Evolutionary conservation across 108 stramenopile genomes (phyloP).

Genomic region (Nannochloropsis oceanica): DNA sequence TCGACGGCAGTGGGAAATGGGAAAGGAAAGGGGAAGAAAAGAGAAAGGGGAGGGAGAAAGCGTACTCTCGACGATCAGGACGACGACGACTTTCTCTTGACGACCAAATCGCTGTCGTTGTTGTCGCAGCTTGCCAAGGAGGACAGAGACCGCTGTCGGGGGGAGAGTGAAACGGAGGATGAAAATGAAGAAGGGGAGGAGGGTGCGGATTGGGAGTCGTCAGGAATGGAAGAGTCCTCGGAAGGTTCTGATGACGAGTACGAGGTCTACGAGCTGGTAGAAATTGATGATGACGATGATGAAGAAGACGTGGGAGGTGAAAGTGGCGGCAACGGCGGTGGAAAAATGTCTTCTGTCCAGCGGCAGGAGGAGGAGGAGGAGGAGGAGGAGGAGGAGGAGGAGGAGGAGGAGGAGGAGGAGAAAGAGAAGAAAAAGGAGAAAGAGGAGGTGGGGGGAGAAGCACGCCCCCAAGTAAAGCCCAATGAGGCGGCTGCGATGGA

Average conservation of each 20-base stretch:
- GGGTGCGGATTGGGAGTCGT: neutral
- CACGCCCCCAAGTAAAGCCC: too few relatives aligned
- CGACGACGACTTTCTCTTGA: neutral
- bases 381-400: too few relatives aligned
- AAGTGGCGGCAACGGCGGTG: neutral
- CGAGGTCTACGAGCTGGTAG: neutral
- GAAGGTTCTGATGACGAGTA: neutral
- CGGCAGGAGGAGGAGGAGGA: neutral
- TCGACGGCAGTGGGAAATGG: neutral
- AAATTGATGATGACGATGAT: neutral
- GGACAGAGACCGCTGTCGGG: neutral
- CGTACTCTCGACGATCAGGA: neutral
- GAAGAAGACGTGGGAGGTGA: neutral
- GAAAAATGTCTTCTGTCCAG: neutral
- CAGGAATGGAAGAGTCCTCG: neutral
- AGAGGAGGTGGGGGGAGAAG: too few relatives aligned
- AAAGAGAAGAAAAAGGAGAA: neutral
- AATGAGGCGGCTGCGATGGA: too few relatives aligned
- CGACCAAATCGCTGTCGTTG: neutral
- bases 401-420: neutral
- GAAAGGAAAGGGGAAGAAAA: neutral
- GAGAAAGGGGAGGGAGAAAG: neutral
- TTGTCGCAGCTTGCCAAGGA: neutral
- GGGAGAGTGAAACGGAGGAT: neutral
- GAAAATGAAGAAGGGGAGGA: neutral